Percentiles rank a stretch among this genome's conserved stretches.
phyloP scores from a whole-genome alignment of 2,329 filamentous ascomycete species.

The Pyricularia sp. region DNA sequence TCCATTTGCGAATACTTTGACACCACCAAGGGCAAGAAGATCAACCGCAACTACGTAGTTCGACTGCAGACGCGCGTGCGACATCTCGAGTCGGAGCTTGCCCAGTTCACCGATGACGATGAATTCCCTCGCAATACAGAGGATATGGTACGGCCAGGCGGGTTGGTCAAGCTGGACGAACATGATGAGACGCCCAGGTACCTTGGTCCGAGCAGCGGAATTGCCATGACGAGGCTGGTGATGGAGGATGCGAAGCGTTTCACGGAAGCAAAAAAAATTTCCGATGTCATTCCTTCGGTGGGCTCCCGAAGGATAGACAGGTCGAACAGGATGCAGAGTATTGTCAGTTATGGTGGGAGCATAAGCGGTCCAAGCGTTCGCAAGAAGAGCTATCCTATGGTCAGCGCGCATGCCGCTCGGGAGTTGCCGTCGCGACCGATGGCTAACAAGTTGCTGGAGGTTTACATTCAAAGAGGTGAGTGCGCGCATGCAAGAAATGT shows the following conservation, averaged over 20 bases:
- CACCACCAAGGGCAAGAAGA: constrained; percentile 70
- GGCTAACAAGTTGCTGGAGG: constrained; percentile 65
- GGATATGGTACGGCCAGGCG: constrained; percentile 75
- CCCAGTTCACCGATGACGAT: constrained; percentile 65
- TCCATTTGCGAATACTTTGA: constrained; percentile 93
- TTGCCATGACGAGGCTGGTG: constrained; percentile 84
- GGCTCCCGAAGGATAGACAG: constrained; percentile 41
- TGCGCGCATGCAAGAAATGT: constrained; percentile 5
- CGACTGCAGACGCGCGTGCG: constrained; percentile 79
- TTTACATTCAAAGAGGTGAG: constrained; percentile 75
- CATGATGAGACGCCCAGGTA: constrained; percentile 79
- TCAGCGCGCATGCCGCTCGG: constrained; percentile 70
- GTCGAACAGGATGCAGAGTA: constrained; percentile 51
- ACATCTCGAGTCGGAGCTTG: constrained; percentile 68
- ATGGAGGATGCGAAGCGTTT: constrained; percentile 96
- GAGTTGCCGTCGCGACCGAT: constrained; percentile 61
- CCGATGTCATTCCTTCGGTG: constrained; percentile 73
- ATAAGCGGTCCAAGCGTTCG: constrained; percentile 37
- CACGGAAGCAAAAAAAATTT: constrained; percentile 80
- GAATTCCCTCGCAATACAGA: constrained; percentile 60
- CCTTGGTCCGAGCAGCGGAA: constrained; percentile 85
- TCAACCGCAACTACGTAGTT: constrained; percentile 85
- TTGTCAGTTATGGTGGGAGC: constrained; percentile 37
- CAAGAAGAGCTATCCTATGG: constrained; percentile 83
- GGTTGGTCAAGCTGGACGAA: constrained; percentile 72